These are phyloP conservation scores for Aegilops umbellulata DNA, from an alignment of 176 grass and related monocot genomes.

Conservation along the genomic window DNA sequence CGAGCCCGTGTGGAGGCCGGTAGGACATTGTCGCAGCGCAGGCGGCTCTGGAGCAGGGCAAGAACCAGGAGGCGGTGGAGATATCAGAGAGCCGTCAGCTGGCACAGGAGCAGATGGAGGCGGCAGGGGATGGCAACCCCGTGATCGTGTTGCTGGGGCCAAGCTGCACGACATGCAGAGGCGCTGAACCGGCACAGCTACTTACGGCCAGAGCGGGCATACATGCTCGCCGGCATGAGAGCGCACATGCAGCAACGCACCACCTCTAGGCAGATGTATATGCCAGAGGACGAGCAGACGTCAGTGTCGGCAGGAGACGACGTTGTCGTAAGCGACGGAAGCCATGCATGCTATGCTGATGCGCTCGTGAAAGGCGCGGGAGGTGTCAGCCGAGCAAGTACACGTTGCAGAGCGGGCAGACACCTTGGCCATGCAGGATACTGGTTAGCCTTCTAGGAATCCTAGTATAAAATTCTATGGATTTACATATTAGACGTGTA, in stretches of 20 bases:
- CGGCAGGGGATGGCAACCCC: background rate
- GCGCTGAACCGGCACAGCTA: constrained; percentile 9
- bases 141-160: background rate
- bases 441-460: too few relatives aligned
- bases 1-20: constrained; percentile 17
- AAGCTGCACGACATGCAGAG: constrained; percentile 21
- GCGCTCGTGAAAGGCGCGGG: constrained; percentile 2
- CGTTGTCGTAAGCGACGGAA: constrained; percentile 11
- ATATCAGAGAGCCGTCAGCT: constrained; percentile 34
- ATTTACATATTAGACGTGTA: too few relatives aligned
- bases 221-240: constrained; percentile 34
- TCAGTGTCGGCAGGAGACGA: background rate
- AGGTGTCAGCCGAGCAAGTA: background rate
- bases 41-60: constrained; percentile 23
- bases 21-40: constrained; percentile 32
- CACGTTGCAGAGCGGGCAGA: too few relatives aligned
- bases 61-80: constrained; percentile 21
- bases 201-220: constrained; percentile 24
- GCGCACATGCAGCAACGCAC: constrained; percentile 36
- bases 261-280: background rate
- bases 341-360: constrained; percentile 38
- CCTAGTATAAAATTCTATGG: too few relatives aligned
- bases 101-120: constrained; percentile 6
- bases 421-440: too few relatives aligned
- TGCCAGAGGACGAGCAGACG: background rate